Conservation (phyloP, 139 green algal species). For the Chlorella sp. region DNA sequence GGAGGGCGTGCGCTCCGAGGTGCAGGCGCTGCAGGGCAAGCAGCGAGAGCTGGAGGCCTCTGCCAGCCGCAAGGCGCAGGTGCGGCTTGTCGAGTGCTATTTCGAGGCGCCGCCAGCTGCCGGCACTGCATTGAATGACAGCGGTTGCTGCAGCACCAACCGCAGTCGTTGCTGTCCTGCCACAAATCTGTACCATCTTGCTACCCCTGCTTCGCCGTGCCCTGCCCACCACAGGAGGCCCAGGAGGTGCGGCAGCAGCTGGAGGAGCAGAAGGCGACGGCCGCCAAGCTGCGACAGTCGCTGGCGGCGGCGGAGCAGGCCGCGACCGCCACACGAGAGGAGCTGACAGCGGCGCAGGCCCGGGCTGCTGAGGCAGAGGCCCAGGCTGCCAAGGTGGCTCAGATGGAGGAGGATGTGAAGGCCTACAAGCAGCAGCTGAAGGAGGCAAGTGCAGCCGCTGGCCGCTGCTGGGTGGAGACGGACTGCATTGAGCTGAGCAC, state of each 20-base stretch:
- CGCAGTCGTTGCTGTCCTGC: too few relatives aligned
- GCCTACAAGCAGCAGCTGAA: slow-evolving; percentile 13
- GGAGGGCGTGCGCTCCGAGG: not conserved
- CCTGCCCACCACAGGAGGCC: not conserved
- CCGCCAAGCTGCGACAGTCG: not conserved
- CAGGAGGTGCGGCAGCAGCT: not conserved
- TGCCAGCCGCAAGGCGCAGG: not conserved
- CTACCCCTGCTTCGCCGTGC: not conserved
- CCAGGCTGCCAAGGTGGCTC: not conserved
- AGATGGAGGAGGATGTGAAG: not conserved
- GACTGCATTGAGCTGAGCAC: too few relatives aligned
- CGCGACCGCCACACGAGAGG: not conserved
- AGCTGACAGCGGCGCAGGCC: not conserved
- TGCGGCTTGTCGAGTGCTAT: too few relatives aligned
- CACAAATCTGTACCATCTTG: too few relatives aligned
- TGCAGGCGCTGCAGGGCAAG: slow-evolving; percentile 3
- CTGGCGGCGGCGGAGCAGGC: not conserved
- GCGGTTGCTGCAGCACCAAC: too few relatives aligned
- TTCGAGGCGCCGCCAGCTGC: too few relatives aligned
- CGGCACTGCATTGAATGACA: too few relatives aligned
- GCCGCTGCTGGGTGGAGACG: not conserved
- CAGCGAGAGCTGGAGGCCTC: slow-evolving; percentile 12
- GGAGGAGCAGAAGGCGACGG: not conserved
- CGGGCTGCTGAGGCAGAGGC: not conserved
- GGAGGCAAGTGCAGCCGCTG: not conserved